phyloP scores from a whole-genome alignment of 352 stramenopile genomes.

The Phytophthora pseudosyringae region DNA sequence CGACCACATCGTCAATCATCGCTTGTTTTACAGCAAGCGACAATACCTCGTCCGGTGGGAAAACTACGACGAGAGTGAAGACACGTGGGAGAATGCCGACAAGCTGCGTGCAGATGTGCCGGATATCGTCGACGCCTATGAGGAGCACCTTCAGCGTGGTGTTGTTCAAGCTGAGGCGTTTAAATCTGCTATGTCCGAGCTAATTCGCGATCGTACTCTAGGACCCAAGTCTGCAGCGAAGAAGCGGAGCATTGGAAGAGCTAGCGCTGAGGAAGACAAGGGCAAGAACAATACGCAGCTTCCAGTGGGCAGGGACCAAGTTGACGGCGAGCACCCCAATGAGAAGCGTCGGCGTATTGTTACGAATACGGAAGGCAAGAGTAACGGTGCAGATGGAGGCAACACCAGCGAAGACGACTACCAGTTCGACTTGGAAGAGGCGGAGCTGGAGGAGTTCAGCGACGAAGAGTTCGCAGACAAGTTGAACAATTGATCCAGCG shows the following conservation, averaged over 20 bases:
- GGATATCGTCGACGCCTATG: constrained; percentile 64
- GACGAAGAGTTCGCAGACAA: constrained; percentile 33
- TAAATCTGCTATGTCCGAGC: constrained; percentile 16
- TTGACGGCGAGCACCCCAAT: constrained; percentile 13
- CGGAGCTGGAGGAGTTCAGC: constrained; percentile 31
- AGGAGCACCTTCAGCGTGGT: constrained; percentile 29
- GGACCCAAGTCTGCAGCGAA: constrained; percentile 8
- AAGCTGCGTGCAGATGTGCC: constrained; percentile 61
- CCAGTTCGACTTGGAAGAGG: constrained; percentile 39
- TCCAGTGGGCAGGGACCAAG: background rate
- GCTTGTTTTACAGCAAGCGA: constrained; percentile 44
- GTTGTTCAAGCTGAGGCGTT: constrained; percentile 10
- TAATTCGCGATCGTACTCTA: constrained; percentile 9
- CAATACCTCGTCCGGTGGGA: constrained; percentile 77
- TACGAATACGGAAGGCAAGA: constrained; percentile 25
- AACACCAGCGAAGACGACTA: constrained; percentile 32
- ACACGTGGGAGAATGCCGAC: constrained; percentile 67
- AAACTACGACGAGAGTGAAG: constrained; percentile 63
- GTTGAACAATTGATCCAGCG: constrained; percentile 22
- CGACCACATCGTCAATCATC: constrained; percentile 67
- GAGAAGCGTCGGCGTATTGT: constrained; percentile 20
- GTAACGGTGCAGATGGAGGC: constrained; percentile 6
- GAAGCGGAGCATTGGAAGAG: constrained; percentile 2
- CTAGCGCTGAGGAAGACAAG: background rate
- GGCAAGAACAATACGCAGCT: background rate